A percentile compares a stretch with the other conserved stretches of the same genome.
Conservation (phyloP, 768 basidiomycete genomes). For the Hygrocybe coccinea region DNA sequence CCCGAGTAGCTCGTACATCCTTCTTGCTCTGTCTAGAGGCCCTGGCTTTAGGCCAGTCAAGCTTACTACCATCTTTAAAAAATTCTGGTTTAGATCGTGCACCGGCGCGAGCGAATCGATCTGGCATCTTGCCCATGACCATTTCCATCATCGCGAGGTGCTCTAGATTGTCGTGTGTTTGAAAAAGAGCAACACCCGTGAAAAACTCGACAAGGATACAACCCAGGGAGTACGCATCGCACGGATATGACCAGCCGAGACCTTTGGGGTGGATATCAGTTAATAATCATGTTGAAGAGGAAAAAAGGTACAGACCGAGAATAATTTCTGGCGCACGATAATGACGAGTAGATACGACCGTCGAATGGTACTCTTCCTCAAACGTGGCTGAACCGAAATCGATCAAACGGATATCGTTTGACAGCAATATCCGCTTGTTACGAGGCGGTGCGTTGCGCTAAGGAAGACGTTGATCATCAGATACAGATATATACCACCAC, state of each 20-base stretch:
- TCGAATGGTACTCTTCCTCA: slow-evolving; percentile 96
- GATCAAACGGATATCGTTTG: slow-evolving; percentile 91
- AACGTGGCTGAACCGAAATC: slow-evolving; percentile 99
- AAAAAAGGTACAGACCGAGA: slow-evolving; percentile 51
- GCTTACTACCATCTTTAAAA: slow-evolving; percentile 78
- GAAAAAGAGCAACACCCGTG: slow-evolving; percentile 97
- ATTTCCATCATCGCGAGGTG: slow-evolving; percentile 99
- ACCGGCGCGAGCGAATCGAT: slow-evolving; percentile 70
- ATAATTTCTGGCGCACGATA: slow-evolving; percentile 99
- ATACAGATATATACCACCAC: slow-evolving; percentile 6
- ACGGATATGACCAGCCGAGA: slow-evolving; percentile 96
- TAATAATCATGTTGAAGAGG: too few relatives aligned
- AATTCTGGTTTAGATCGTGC: slow-evolving; percentile 85
- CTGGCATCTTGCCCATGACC: slow-evolving; percentile 98
- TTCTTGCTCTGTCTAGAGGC: slow-evolving; percentile 88
- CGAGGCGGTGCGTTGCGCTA: slow-evolving; percentile 59
- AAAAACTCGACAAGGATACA: slow-evolving; percentile 99
- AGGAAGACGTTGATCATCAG: slow-evolving; percentile 13
- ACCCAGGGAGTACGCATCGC: slow-evolving; percentile 96
- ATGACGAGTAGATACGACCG: slow-evolving; percentile 95
- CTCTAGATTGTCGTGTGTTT: slow-evolving; percentile 98
- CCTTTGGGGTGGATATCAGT: slow-evolving; percentile 44
- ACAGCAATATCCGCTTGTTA: slow-evolving; percentile 73
- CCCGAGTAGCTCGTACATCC: slow-evolving; percentile 82
- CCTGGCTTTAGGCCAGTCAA: slow-evolving; percentile 91